phyloP scores from a whole-genome alignment of 78 protist genomes.

The Cavenderia fasciculata region DNA sequence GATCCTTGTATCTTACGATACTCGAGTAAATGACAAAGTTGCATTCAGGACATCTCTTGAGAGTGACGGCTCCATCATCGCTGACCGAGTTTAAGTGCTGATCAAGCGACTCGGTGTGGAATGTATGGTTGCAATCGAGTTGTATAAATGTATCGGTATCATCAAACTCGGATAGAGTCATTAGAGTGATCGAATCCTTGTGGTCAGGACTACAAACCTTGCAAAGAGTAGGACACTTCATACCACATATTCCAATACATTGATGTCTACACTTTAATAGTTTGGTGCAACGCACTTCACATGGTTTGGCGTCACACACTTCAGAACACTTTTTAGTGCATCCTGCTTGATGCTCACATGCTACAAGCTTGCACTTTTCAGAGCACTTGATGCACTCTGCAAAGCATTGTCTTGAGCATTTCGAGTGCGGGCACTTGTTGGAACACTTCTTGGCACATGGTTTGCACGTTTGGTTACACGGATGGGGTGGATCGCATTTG shows the following conservation, averaged over 20 bases:
- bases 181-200: conserved; percentile 1
- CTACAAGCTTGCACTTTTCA: conserved; percentile 44
- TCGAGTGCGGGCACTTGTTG: conserved; percentile 32
- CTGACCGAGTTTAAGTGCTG: background rate
- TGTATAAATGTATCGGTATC: background rate
- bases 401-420: conserved; percentile 37
- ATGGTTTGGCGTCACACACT: conserved; percentile 41
- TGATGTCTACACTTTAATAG: conserved; percentile 71
- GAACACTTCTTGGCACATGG: conserved; percentile 18
- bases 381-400: conserved; percentile 51
- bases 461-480: conserved; percentile 1
- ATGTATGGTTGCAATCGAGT: conserved; percentile 8
- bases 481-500: conserved; percentile 1
- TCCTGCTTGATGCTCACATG: conserved; percentile 38
- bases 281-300: conserved; percentile 69
- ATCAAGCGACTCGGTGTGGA: background rate
- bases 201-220: conserved; percentile 2
- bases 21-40: background rate
- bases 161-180: conserved; percentile 10
- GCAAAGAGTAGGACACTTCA: conserved; percentile 47
- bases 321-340: conserved; percentile 71
- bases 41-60: conserved; percentile 49
- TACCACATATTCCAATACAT: conserved; percentile 86
- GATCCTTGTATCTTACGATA: conserved; percentile 23
- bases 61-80: background rate